Conservation (phyloP, 1,139 yeast species). For the Citeromyces hawaiiensis region DNA sequence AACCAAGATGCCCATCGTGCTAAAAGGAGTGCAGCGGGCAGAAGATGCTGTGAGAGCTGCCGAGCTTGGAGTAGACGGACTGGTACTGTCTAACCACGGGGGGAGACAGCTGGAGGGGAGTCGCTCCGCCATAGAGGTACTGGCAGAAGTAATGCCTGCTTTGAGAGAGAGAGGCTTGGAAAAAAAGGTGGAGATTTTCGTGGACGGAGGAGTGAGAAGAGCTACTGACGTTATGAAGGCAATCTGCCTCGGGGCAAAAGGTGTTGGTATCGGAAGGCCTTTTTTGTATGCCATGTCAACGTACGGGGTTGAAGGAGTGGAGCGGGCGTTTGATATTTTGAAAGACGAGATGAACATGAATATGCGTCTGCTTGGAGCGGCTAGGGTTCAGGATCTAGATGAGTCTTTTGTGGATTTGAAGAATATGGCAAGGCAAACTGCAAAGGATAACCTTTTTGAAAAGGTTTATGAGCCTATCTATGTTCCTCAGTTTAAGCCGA, state of each 20-base stretch:
- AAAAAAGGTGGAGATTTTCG: constrained; percentile 25
- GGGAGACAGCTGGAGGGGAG: constrained; percentile 41
- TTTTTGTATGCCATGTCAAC: constrained; percentile 34
- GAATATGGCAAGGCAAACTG: constrained; percentile 23
- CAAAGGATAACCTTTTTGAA: constrained; percentile 31
- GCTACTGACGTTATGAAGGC: constrained; percentile 44
- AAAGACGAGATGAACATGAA: constrained; percentile 30
- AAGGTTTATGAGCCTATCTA: constrained; percentile 27
- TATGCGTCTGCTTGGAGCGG: constrained; percentile 37
- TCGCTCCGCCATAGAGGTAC: constrained; percentile 32
- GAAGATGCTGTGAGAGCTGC: constrained; percentile 37
- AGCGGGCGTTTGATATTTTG: constrained; percentile 25
- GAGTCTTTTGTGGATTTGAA: constrained; percentile 4
- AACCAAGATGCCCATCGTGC: constrained; percentile 43
- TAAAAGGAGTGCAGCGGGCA: constrained; percentile 38
- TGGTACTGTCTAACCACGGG: constrained; percentile 41
- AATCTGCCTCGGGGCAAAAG: constrained; percentile 42
- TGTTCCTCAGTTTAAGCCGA: constrained; percentile 20
- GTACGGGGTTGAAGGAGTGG: constrained; percentile 37
- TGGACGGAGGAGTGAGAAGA: constrained; percentile 44
- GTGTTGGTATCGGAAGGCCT: constrained; percentile 39
- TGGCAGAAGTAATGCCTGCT: constrained; percentile 30
- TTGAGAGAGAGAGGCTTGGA: constrained; percentile 23
- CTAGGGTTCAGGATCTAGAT: constrained; percentile 46
- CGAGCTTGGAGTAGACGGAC: constrained; percentile 31